Conservation (phyloP, 2,329 filamentous ascomycete genomes). For the Diaporthe sp. region DNA sequence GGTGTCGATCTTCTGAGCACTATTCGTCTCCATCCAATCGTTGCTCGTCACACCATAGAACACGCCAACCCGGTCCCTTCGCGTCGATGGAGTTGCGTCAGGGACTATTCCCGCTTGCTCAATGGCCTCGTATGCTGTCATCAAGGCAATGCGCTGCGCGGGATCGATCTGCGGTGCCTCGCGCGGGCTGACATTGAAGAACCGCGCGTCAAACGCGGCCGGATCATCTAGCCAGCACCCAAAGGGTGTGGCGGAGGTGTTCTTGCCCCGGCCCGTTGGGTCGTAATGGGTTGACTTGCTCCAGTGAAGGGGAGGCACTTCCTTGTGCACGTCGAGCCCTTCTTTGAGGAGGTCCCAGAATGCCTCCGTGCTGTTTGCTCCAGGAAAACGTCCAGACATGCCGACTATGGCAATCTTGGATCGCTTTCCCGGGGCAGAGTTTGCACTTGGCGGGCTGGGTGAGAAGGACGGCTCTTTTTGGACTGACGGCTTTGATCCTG, state of each 20-base stretch:
- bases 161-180: constrained; percentile 40
- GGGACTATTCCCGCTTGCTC: constrained; percentile 61
- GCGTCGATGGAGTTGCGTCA: constrained; percentile 43
- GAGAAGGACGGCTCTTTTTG: constrained; percentile 18
- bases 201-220: constrained; percentile 35
- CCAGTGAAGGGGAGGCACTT: constrained; percentile 26
- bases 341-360: constrained; percentile 45
- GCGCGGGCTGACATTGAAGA: constrained; percentile 39
- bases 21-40: constrained; percentile 72
- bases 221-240: constrained; percentile 32
- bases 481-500: constrained; percentile 16
- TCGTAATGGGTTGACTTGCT: constrained; percentile 77
- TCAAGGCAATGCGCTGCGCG: constrained; percentile 31
- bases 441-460: neutral
- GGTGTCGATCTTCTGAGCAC: constrained; percentile 50
- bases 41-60: constrained; percentile 75
- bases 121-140: constrained; percentile 38
- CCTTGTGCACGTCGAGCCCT: constrained; percentile 42
- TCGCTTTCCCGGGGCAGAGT: constrained; percentile 46
- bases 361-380: constrained; percentile 41
- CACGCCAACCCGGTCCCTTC: constrained; percentile 69
- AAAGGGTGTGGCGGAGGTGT: constrained; percentile 77
- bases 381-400: constrained; percentile 58
- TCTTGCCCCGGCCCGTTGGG: constrained; percentile 66
- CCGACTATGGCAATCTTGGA: constrained; percentile 89